Conservation (phyloP, 176 grass and related monocot genomes). For the Bothriochloa decipiens region DNA sequence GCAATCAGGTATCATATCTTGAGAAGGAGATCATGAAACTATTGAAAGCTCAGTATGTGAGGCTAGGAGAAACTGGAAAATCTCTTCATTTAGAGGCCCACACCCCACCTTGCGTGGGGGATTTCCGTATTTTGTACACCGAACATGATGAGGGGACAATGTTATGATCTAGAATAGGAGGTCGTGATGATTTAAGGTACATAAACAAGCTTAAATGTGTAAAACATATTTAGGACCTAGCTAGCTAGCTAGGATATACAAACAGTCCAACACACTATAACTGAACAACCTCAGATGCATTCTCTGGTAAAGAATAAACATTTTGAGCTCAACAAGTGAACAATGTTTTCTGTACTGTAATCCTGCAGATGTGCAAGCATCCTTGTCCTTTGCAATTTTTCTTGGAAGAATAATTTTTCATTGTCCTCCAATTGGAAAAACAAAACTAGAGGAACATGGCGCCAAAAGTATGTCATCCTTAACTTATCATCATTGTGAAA, state of each 20-base stretch:
- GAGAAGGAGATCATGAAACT: not conserved
- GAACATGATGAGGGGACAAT: not conserved
- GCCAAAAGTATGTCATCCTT: not conserved
- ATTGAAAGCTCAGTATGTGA: not conserved
- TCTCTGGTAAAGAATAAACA: too few relatives aligned
- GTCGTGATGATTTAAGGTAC: not conserved
- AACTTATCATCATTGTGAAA: too few relatives aligned
- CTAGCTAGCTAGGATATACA: too few relatives aligned
- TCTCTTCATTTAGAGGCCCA: not conserved
- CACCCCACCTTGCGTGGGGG: too few relatives aligned
- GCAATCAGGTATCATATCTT: conserved; percentile 3
- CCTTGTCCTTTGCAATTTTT: not conserved
- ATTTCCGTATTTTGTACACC: not conserved
- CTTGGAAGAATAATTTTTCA: not conserved
- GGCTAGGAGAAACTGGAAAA: not conserved
- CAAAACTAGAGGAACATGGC: not conserved
- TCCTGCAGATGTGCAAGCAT: not conserved
- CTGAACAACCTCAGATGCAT: too few relatives aligned
- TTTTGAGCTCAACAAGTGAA: too few relatives aligned
- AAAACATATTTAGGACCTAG: not conserved
- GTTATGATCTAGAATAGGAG: not conserved
- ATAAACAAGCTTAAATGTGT: too few relatives aligned
- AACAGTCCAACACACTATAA: too few relatives aligned
- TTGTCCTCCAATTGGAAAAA: not conserved
- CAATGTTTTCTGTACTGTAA: not conserved